These are phyloP conservation scores for Musa schizocarpa DNA, from an alignment of 176 grass and related monocot genomes.

Conservation along the genomic window DNA sequence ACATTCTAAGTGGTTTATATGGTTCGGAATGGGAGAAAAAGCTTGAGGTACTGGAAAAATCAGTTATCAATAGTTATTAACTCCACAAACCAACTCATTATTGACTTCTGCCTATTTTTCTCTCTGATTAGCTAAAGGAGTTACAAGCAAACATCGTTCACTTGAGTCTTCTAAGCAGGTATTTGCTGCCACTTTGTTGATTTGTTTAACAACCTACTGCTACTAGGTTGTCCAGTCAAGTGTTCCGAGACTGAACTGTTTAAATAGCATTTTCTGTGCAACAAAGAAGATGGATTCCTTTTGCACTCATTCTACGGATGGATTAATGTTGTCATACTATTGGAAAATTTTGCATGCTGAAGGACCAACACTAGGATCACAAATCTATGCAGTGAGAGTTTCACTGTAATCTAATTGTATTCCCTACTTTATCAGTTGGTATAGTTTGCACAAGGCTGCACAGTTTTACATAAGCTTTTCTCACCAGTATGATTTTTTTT, in stretches of 20 bases:
- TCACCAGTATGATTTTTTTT: background rate
- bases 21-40: conserved; percentile 91
- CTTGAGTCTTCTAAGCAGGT: conserved; percentile 80
- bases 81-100: background rate
- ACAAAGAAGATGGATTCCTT: no score
- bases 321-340: background rate
- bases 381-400: background rate
- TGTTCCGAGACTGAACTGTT: background rate
- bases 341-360: background rate
- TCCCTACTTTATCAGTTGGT: no score
- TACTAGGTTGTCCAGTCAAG: background rate
- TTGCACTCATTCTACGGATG: background rate
- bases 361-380: background rate
- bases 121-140: conserved; percentile 63
- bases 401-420: no score
- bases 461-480: no score
- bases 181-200: conserved; percentile 1
- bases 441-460: no score
- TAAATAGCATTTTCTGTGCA: background rate
- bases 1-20: conserved; percentile 52
- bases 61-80: background rate
- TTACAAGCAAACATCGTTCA: conserved; percentile 80
- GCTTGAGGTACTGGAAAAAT: conserved; percentile 61
- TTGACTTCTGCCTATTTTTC: conserved; percentile 12
- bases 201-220: conserved; percentile 2